Base-by-base conservation (phyloP, 2,329 filamentous ascomycete species). In the Colletotrichum endophyticum region DNA sequence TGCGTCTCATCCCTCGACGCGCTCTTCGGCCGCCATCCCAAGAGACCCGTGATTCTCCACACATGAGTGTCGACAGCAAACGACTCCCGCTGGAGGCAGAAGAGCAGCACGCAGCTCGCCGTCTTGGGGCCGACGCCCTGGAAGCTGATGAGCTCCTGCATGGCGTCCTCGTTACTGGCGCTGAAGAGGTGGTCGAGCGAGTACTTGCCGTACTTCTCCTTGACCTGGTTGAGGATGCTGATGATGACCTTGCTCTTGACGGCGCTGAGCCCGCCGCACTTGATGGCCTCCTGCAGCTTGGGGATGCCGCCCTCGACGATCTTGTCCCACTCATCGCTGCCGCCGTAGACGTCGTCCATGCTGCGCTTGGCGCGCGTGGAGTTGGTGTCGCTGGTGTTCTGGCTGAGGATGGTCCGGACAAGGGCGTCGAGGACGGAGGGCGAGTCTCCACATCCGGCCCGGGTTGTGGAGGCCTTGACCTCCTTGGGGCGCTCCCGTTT, bases 171-270 rank as follows among this genome's bases (percentile, higher is more conserved):
- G 79, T 88, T 84, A 3, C 81, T 81, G 12, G 82, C 81, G 8
- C 79, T 77, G 64, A 89, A 88, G 15, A 91, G 82, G 79, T 90
- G 87, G 72, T 91, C 88, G 3, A 91, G 84, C 19, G 87, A 87
- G 79, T 88, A 89, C 2, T 25, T 61, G 6, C 87, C 87, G 80
- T 88, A 82, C 34, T 80, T 79, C 27, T 79, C 82, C 69, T 91
- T 87, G 49, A 93, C 94, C 81, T 95, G 92, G 64, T 89, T 86
- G 80, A 96, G 85, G 70, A 95, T 93, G 44, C 86, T 84, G 78
- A 96, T 91, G 79, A 96, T 95, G 79, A 93, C 91, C 74, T 91
- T 92, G 81, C 92, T 94, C 84, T 96, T 97, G n/a, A 91, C 88
- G 44, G 90, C 90, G 16, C 92, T 93, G 2, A 96, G 86, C 0